Conservation (phyloP, 805 yeast species). For the Metschnikowia matae region DNA sequence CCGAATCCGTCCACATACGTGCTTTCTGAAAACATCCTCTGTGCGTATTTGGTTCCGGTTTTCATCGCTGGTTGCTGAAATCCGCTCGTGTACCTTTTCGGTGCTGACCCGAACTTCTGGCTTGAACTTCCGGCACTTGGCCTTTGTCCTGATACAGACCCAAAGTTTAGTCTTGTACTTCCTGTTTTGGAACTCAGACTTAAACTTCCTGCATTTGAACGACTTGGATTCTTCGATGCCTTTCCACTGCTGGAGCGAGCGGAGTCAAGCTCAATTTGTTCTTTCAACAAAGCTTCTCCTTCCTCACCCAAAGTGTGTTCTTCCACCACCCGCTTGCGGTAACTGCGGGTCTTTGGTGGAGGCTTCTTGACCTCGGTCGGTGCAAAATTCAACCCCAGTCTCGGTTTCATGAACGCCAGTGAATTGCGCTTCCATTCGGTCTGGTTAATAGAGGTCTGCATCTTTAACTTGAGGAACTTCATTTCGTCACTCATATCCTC, state of each 20-base stretch:
- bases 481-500: constrained; percentile 14
- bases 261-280: constrained; percentile 1
- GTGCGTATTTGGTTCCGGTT: background rate
- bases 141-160: too few relatives aligned
- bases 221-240: background rate
- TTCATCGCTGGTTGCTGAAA: background rate
- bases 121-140: too few relatives aligned
- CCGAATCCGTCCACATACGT: background rate
- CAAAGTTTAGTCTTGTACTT: background rate
- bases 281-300: constrained; percentile 10
- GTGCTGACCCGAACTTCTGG: background rate
- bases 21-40: background rate
- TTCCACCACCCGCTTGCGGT: background rate
- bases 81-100: background rate
- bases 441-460: constrained; percentile 26
- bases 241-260: background rate
- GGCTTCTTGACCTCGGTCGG: background rate
- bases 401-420: constrained; percentile 13
- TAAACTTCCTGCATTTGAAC: too few relatives aligned
- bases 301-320: constrained; percentile 7
- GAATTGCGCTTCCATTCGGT: constrained; percentile 24
- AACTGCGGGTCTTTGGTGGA: background rate
- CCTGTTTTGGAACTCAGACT: background rate
- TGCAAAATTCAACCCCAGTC: constrained; percentile 2
- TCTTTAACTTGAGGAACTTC: constrained; percentile 22